phyloP scores from a whole-genome alignment of 345 rosid genomes.

The Linum lewisii region DNA sequence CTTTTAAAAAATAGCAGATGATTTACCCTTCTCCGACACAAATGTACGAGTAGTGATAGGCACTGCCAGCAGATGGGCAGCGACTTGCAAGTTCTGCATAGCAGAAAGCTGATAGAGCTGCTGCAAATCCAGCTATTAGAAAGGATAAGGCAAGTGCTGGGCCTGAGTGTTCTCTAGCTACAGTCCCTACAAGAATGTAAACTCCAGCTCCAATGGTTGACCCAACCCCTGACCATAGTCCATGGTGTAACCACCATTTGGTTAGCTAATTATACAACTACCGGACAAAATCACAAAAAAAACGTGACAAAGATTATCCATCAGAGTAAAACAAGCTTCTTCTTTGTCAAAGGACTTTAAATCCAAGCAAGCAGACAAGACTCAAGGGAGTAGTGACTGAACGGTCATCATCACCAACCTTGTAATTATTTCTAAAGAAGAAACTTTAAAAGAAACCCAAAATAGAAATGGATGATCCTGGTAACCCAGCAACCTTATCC shows the following conservation, averaged over 20 bases:
- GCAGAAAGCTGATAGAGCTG: conserved; percentile 91
- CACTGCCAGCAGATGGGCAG: conserved; percentile 99
- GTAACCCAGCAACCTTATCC: neutral
- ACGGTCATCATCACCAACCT: neutral
- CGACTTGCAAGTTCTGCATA: conserved; percentile 94
- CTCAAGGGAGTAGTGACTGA: neutral
- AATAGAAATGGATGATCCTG: neutral
- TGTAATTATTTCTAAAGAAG: too few species aligned
- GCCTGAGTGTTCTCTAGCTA: conserved; percentile 95
- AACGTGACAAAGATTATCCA: neutral
- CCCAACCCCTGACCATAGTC: conserved; percentile 56
- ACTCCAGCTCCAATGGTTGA: conserved; percentile 98
- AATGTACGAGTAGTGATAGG: conserved; percentile 90
- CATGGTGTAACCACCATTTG: neutral
- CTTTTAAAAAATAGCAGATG: neutral
- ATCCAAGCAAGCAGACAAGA: neutral
- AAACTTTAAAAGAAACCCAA: neutral
- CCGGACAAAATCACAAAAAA: neutral
- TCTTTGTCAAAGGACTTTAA: neutral
- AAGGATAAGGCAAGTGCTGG: conserved; percentile 90
- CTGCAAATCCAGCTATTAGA: conserved; percentile 85
- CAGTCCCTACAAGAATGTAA: conserved; percentile 89
- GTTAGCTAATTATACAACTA: neutral
- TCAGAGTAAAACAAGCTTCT: neutral
- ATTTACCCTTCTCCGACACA: conserved; percentile 89